Percentiles rank a stretch among this genome's conserved stretches.
Evolutionary conservation across 306 rosid genomes (phyloP).

Genomic region (Malus orientalis): DNA sequence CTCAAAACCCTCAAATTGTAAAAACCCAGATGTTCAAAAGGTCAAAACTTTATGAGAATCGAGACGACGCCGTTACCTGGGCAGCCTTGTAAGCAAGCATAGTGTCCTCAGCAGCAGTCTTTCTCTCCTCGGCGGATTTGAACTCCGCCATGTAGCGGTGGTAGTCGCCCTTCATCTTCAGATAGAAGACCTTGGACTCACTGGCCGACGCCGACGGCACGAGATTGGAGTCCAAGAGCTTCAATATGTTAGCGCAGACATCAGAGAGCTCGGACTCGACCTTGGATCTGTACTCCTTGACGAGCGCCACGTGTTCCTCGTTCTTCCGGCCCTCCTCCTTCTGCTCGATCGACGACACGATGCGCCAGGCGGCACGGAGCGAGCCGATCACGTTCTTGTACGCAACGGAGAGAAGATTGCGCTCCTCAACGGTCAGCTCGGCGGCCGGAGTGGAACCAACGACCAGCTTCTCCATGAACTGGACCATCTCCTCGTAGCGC

Average conservation of each 20-base stretch:
- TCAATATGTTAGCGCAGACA: constrained; percentile 47
- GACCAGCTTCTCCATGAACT: constrained; percentile 77
- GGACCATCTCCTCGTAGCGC: constrained; percentile 74
- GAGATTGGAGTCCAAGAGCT: constrained; percentile 44
- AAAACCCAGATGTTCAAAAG: background rate
- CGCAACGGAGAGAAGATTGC: constrained; percentile 63
- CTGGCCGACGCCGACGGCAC: constrained; percentile 45
- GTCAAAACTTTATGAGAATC: background rate
- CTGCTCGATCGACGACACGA: constrained; percentile 70
- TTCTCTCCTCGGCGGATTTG: constrained; percentile 50
- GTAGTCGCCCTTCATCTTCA: constrained; percentile 79
- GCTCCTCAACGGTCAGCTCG: constrained; percentile 61
- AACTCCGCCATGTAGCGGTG: constrained; percentile 71
- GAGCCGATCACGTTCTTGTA: constrained; percentile 78
- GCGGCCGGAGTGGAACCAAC: constrained; percentile 47
- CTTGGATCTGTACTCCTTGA: constrained; percentile 63
- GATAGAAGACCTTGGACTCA: constrained; percentile 62
- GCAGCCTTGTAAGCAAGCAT: constrained; percentile 76
- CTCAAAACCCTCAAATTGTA: background rate
- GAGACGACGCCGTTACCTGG: constrained; percentile 33
- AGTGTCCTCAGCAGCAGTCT: constrained; percentile 63
- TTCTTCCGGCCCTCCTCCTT: constrained; percentile 65
- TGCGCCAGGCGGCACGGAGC: constrained; percentile 69
- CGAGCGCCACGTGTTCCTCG: constrained; percentile 55
- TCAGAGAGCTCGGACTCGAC: constrained; percentile 52